phyloP scores from a whole-genome alignment of 257 asterid species.

The Solanum medicagineum region DNA sequence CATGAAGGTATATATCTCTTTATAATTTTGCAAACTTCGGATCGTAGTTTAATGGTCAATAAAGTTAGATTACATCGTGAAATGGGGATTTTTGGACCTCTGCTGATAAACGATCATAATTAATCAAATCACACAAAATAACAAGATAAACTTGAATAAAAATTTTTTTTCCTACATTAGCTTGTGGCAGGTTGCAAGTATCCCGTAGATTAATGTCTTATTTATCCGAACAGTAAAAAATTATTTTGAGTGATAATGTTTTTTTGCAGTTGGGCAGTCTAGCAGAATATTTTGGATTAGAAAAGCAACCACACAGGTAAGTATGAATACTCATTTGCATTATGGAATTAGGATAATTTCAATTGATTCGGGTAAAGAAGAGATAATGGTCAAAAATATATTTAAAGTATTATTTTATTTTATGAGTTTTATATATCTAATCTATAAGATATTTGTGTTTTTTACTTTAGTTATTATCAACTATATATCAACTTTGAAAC shows the following conservation, averaged over 20 bases:
- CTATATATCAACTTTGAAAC: not conserved
- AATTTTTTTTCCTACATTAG: not conserved
- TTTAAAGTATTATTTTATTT: too few relatives aligned
- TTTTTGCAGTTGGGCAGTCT: not conserved
- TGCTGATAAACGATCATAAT: not conserved
- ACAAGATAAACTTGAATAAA: not conserved
- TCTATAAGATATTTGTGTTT: not conserved
- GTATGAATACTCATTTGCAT: not conserved
- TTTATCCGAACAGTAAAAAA: not conserved
- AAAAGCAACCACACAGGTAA: not conserved
- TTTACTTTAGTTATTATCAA: too few relatives aligned
- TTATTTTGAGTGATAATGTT: not conserved
- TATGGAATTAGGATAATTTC: not conserved
- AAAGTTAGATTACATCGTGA: not conserved
- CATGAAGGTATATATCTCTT: not conserved
- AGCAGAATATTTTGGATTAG: not conserved
- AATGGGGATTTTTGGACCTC: not conserved
- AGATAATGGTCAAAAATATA: not conserved
- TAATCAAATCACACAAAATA: not conserved
- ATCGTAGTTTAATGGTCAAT: not conserved
- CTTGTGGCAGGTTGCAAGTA: not conserved
- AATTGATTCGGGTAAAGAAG: not conserved
- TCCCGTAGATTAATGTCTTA: not conserved
- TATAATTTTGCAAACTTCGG: not conserved
- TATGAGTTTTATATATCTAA: too few relatives aligned